Evolutionary conservation across 208 protist genomes (phyloP), one percentile per base, ranked within the genome.

Genomic region (Porcisia hertigi): DNA sequence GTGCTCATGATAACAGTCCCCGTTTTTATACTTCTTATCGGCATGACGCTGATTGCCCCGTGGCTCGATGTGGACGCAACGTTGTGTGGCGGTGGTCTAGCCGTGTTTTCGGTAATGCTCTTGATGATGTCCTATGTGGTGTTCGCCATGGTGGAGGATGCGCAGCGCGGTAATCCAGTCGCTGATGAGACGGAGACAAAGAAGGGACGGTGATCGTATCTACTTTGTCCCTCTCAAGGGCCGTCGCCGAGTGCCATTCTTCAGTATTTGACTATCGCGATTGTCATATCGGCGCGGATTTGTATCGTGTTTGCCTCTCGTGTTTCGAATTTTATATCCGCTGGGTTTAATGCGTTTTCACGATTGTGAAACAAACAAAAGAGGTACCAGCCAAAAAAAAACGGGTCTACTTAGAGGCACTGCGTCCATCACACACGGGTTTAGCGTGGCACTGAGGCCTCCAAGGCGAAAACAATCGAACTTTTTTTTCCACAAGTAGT

Each of bases 1-100:
- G 75, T 74, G 23, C 66, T 86, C 16, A 95, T 97, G 82, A 83
- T 95, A 23, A 94, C 91, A 14, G 25, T 94, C 39, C 93, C 93
- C 0, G 62, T 97, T 47, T 39, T 90, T 9, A 73, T 81, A 41
- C 64, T 97, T 49, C 71, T 97, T 30, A 59, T 93, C 36, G 89
- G 86, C 30, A 87, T 91, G 84, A 73, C 87, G 34, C 53, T 91
- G 53, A 49, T 94, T 18, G 92, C 92, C 1, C 88, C 90, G 52
- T 43, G 53, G 71, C 64, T 85, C n/a, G 78, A 59, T 7, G 30
- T 80, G 45, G 85, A 96, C 54, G 23, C 78, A 8, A 86, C 82
- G 16, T 69, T 89, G 7, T 92, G 86, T 72, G 90, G 92, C 36
- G 92, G 92, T 8, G 80, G 94, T n/a, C 63, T 89, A 20, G 80